Conservation (phyloP, 1,284 basidiomycete genomes). For the Phylloboletellus chloephorus region DNA sequence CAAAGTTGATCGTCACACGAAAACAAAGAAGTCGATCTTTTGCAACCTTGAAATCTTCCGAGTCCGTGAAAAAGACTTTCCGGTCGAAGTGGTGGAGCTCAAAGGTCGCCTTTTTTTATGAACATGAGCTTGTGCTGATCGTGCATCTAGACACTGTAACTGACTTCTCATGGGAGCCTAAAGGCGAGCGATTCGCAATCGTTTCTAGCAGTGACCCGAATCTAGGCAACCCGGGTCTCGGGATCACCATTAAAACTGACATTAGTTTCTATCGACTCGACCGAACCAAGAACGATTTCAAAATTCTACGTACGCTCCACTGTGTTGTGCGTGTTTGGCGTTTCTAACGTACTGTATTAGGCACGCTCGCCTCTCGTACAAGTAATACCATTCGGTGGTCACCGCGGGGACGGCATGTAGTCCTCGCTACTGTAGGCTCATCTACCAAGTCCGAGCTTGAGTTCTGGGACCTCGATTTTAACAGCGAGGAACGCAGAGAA, state of each 20-base stretch:
- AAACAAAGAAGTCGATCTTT: conserved; percentile 98
- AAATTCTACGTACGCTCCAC: conserved; percentile 64
- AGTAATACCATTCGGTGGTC: conserved; percentile 98
- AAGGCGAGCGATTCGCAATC: conserved; percentile 93
- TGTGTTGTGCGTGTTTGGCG: conserved; percentile 1
- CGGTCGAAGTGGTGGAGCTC: conserved; percentile 95
- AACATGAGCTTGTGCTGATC: conserved; percentile 10
- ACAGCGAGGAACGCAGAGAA: conserved; percentile 68
- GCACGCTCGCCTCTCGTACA: conserved; percentile 79
- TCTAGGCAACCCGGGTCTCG: conserved; percentile 82
- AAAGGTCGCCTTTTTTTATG: conserved; percentile 57
- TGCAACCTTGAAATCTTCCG: conserved; percentile 99
- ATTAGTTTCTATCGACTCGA: conserved; percentile 97
- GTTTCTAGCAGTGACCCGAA: conserved; percentile 95
- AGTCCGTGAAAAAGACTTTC: conserved; percentile 95
- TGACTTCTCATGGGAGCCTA: conserved; percentile 98
- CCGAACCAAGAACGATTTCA: conserved; percentile 92
- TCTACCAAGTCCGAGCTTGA: conserved; percentile 95
- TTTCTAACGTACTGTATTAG: conserved; percentile 35
- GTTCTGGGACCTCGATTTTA: conserved; percentile 98
- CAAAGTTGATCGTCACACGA: conserved; percentile 98
- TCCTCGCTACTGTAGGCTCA: conserved; percentile 93
- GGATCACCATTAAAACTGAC: conserved; percentile 93
- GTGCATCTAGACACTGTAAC: conserved; percentile 78
- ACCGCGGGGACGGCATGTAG: conserved; percentile 92